Base-by-base conservation (phyloP, 225 moss, liverwort and hornwort genomes). In the Polytrichum commune region DNA sequence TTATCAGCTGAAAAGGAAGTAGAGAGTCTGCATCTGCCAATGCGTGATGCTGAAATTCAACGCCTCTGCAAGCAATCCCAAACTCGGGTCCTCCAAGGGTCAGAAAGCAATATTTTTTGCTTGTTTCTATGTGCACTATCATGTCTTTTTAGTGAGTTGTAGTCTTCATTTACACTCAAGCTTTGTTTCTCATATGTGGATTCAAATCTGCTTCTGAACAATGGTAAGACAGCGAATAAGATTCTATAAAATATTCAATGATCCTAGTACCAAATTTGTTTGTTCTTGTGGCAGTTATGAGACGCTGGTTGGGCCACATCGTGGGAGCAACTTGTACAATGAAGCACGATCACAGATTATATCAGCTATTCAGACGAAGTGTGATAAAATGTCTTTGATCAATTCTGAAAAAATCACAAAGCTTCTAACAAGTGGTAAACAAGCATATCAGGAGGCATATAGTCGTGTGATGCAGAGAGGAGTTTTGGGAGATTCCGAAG, bases 31-130 rank as follows among this genome's bases (percentile, higher is more conserved):
- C 77, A 82, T 69, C 77, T 95, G 72, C 95, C 95, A 66, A 90
- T 93, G 81, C 88, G 84, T 55, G 93, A 95, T 73, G 79, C 78
- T 61, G 93, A 95, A 55, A 91, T 95, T 62, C 90, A 95, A 61
- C 82, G 80, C 63, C 78, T 81, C 27, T 95, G 95, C 88, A 86
- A 87, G 79, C 88, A 90, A 77, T 79, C 77, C 69, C 89, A 83
- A 72, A 81, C 74, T 26, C 83, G 80, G 74, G 83, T 90, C 27
- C 90, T 88, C 27, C 90, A 91, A 77, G 80, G 93, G 88, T 93
- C n/a, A 74, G 84, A 74, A 66, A 66, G 13, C 13, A 69, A 58
- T 20, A 29, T 22, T 28, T 27, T 23, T 53, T 70, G 23, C 35
- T 66, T 19, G 19, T n/a, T 24, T 58, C 58, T 58, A 58, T 20